These are phyloP conservation scores for Kernera saxatilis DNA, from an alignment of 345 rosid species.

Conservation along the genomic window DNA sequence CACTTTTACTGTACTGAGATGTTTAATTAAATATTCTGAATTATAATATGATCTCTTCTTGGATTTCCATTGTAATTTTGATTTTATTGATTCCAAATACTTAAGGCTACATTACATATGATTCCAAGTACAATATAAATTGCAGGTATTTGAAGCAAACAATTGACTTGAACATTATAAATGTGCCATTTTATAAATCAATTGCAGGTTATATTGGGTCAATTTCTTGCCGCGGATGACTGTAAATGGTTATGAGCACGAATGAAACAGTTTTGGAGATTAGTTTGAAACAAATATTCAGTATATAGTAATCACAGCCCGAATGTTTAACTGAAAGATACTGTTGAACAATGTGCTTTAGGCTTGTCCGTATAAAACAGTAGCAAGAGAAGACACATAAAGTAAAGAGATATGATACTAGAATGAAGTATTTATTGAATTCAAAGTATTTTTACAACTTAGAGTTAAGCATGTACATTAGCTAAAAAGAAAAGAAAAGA, in stretches of 20 bases:
- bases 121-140: not conserved
- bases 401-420: not conserved
- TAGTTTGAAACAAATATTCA: too few relatives aligned
- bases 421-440: not conserved
- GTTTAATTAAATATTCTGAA: too few relatives aligned
- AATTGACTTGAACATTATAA: not conserved
- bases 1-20: too few relatives aligned
- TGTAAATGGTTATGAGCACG: not conserved
- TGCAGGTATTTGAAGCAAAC: not conserved
- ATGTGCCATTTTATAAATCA: too few relatives aligned
- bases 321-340: not conserved
- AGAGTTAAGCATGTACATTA: not conserved
- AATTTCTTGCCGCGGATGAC: not conserved
- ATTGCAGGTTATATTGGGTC: not conserved
- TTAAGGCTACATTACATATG: not conserved
- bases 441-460: not conserved
- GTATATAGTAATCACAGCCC: not conserved
- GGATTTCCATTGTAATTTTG: too few relatives aligned
- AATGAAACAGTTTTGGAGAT: not conserved
- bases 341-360: not conserved
- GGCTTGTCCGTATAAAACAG: not conserved
- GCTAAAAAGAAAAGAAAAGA: not conserved
- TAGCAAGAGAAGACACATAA: not conserved
- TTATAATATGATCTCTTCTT: too few relatives aligned
- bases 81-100: not conserved